These are phyloP conservation scores for Puccinia coronata DNA, from an alignment of 1,284 basidiomycete genomes.

Conservation along the genomic window DNA sequence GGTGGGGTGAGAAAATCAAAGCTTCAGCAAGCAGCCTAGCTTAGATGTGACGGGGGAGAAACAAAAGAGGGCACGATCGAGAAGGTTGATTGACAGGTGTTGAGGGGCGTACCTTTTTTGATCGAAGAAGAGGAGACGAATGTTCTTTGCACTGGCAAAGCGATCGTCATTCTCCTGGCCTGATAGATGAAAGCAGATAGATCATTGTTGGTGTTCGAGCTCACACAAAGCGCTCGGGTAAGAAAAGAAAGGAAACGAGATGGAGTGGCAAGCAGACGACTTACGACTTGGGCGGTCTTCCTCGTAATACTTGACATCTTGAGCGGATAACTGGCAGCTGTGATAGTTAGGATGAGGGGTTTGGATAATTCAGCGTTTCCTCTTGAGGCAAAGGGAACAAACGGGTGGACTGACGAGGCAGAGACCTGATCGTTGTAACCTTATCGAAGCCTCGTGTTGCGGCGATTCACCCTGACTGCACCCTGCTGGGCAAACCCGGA, in stretches of 20 bases:
- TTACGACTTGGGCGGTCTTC: conserved; percentile 16
- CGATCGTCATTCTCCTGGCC: conserved; percentile 29
- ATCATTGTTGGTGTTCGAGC: neutral
- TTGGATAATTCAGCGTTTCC: too few relatives aligned
- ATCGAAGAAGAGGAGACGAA: conserved; percentile 35
- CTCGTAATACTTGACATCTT: conserved; percentile 4
- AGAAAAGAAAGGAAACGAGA: neutral
- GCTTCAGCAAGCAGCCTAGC: neutral
- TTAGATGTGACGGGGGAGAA: neutral
- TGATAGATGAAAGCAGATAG: neutral
- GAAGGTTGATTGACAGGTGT: neutral
- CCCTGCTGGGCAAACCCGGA: too few relatives aligned
- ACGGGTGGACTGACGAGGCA: too few relatives aligned
- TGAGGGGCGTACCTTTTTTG: conserved; percentile 29
- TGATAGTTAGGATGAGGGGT: too few relatives aligned
- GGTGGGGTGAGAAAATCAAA: neutral
- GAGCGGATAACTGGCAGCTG: neutral
- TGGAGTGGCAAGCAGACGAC: neutral
- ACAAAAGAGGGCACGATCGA: neutral
- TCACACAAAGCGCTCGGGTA: neutral
- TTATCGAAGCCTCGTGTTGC: too few relatives aligned
- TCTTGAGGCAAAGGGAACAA: too few relatives aligned
- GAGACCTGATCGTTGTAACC: too few relatives aligned
- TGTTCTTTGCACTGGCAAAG: conserved; percentile 20
- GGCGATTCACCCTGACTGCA: too few relatives aligned